A percentile compares a stretch with the other conserved stretches of the same genome.
phyloP scores from a whole-genome alignment of 1,284 basidiomycete species.

The Leccinum laetum region DNA sequence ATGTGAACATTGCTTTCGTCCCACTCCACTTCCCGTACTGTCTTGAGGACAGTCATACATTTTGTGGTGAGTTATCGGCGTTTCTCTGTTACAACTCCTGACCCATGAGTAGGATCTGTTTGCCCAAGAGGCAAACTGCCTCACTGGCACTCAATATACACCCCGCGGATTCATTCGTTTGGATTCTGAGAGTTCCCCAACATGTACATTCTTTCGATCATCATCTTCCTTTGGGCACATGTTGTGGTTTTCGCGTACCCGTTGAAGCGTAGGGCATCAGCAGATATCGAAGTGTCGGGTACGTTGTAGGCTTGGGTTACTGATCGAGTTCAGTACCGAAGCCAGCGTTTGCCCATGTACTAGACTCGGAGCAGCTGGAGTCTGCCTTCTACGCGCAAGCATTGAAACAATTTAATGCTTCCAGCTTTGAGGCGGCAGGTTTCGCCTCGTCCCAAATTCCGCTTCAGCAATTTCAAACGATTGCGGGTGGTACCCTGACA shows the following conservation, averaged over 20 bases:
- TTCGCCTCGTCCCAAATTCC: conserved; percentile 59
- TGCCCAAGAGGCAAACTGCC: conserved; percentile 4
- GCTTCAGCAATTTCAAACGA: conserved; percentile 60
- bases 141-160: not conserved
- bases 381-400: conserved; percentile 69
- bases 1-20: not conserved
- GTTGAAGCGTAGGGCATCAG: not conserved
- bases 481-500: conserved; percentile 40
- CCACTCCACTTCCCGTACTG: not conserved
- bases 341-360: conserved; percentile 71
- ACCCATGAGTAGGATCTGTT: not conserved
- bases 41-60: conserved; percentile 2
- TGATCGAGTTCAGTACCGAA: not conserved
- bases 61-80: not conserved
- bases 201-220: conserved; percentile 4
- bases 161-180: not conserved
- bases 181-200: conserved; percentile 3
- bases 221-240: not conserved
- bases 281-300: conserved; percentile 19
- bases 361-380: conserved; percentile 64
- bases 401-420: conserved; percentile 61
- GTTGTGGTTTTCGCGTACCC: conserved; percentile 6
- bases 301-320: not conserved
- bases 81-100: not conserved
- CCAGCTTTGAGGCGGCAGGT: conserved; percentile 70